Conservation (phyloP, 2,329 filamentous ascomycete genomes). For the Cladophialophora carrionii region DNA sequence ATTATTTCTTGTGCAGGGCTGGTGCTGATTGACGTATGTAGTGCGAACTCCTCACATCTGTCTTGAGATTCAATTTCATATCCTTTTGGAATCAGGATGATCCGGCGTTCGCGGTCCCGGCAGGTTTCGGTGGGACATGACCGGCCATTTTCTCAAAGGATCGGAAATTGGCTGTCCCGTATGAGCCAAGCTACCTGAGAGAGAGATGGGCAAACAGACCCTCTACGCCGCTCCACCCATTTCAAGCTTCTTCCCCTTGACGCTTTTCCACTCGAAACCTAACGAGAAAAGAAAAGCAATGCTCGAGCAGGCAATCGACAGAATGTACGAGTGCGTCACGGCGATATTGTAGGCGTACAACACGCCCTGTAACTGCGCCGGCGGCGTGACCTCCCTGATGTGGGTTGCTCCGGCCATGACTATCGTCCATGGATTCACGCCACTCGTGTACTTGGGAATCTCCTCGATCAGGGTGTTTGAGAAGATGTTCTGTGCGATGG, state of each 20-base stretch:
- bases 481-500: conserved; percentile 69
- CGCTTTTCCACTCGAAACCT: conserved; percentile 40
- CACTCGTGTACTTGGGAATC: conserved; percentile 51
- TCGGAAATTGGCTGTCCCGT: not conserved
- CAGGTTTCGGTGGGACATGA: conserved; percentile 8
- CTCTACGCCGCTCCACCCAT: conserved; percentile 30
- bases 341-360: conserved; percentile 44
- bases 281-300: conserved; percentile 35
- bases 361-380: conserved; percentile 43
- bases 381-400: conserved; percentile 46
- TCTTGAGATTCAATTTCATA: conserved; percentile 26
- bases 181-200: not conserved
- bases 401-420: conserved; percentile 51
- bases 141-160: not conserved
- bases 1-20: not conserved
- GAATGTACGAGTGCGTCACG: conserved; percentile 35
- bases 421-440: conserved; percentile 45
- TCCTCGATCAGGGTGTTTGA: conserved; percentile 63
- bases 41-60: conserved; percentile 10
- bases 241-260: conserved; percentile 38
- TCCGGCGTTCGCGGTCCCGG: conserved; percentile 11
- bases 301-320: conserved; percentile 36
- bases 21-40: not conserved
- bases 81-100: conserved; percentile 24
- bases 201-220: not conserved